phyloP scores from a whole-genome alignment of 371 early-diverging fungal genomes.

The Fennellomyces sp. region DNA sequence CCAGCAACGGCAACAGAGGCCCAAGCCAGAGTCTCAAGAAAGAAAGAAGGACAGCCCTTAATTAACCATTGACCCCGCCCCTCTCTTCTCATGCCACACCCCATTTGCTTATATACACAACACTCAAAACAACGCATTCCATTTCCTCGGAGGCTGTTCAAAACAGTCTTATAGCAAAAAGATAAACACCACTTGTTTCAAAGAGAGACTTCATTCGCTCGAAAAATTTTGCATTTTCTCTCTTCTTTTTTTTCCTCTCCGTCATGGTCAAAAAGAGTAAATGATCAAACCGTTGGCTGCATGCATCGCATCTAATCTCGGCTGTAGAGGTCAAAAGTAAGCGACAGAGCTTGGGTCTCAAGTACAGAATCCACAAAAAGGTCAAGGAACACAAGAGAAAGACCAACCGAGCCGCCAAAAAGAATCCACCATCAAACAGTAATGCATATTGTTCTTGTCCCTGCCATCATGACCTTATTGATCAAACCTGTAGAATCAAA shows the following conservation, averaged over 20 bases:
- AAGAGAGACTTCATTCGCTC: not conserved
- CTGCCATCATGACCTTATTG: too few relatives aligned
- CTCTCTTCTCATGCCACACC: too few relatives aligned
- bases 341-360: slow-evolving; percentile 65
- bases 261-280: slow-evolving; percentile 13
- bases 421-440: slow-evolving; percentile 62
- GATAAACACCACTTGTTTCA: too few relatives aligned
- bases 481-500: slow-evolving; percentile 7
- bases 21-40: too few relatives aligned
- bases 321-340: slow-evolving; percentile 62
- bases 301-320: too few relatives aligned
- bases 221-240: not conserved
- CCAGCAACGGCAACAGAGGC: slow-evolving; percentile 23
- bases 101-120: too few relatives aligned
- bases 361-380: slow-evolving; percentile 78
- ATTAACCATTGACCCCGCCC: too few relatives aligned
- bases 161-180: too few relatives aligned
- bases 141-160: too few relatives aligned
- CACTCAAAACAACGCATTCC: too few relatives aligned
- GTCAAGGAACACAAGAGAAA: slow-evolving; percentile 81
- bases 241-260: slow-evolving; percentile 1
- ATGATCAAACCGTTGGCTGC: too few relatives aligned
- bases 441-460: slow-evolving; percentile 14
- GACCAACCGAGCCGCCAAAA: slow-evolving; percentile 68
- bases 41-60: too few relatives aligned